Conservation (phyloP, 2,329 filamentous ascomycete species). For the Fusarium domesticum region DNA sequence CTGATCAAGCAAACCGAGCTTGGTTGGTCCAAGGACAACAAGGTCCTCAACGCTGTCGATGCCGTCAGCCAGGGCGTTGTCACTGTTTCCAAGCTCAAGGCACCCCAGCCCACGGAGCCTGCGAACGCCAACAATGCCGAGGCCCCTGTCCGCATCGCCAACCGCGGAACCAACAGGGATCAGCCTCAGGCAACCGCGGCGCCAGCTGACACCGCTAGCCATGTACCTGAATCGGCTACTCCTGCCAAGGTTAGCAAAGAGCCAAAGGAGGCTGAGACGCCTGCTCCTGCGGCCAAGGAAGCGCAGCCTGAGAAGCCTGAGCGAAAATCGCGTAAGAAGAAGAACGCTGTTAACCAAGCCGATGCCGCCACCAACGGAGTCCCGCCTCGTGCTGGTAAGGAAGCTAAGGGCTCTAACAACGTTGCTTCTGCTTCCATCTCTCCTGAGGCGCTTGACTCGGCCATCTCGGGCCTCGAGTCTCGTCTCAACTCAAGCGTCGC, state of each 20-base stretch:
- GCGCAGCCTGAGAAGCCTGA: slow-evolving; percentile 57
- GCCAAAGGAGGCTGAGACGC: slow-evolving; percentile 48
- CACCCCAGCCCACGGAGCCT: slow-evolving; percentile 43
- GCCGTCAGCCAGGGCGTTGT: slow-evolving; percentile 73
- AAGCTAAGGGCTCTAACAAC: slow-evolving; percentile 32
- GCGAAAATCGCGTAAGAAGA: slow-evolving; percentile 65
- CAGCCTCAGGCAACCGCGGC: slow-evolving; percentile 26
- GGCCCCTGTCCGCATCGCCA: slow-evolving; percentile 33
- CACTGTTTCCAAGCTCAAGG: slow-evolving; percentile 67
- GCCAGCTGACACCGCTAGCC: slow-evolving; percentile 31
- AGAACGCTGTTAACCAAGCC: slow-evolving; percentile 44
- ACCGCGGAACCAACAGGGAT: slow-evolving; percentile 39
- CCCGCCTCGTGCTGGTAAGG: slow-evolving; percentile 35
- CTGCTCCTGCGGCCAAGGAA: slow-evolving; percentile 38
- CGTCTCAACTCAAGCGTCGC: slow-evolving; percentile 50
- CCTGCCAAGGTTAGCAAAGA: slow-evolving; percentile 43
- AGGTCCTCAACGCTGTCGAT: slow-evolving; percentile 75
- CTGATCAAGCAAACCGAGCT: slow-evolving; percentile 84
- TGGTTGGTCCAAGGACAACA: slow-evolving; percentile 88
- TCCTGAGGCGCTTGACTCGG: slow-evolving; percentile 48
- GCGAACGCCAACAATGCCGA: slow-evolving; percentile 36
- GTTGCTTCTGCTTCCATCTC: slow-evolving; percentile 32
- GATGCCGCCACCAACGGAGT: slow-evolving; percentile 47
- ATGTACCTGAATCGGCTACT: slow-evolving; percentile 32
- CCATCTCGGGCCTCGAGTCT: slow-evolving; percentile 54